Percentiles rank a stretch among this genome's conserved stretches.
Evolutionary conservation across 176 grass and related monocot species (phyloP).

Genomic region (Aegilops tauschii): DNA sequence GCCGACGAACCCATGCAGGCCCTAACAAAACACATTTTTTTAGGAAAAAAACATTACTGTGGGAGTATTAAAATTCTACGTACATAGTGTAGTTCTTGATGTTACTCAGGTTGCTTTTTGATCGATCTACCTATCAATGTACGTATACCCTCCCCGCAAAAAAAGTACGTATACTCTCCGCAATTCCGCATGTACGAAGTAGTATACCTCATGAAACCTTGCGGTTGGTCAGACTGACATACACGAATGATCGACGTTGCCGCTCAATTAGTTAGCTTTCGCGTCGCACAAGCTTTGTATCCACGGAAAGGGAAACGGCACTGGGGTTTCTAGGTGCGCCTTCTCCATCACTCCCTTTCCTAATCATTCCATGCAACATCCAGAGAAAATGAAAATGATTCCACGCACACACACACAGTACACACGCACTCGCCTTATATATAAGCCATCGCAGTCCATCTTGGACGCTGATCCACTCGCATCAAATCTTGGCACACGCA

Average conservation of each 20-base stretch:
- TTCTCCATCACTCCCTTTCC: not conserved
- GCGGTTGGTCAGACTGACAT: not conserved
- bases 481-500: not conserved
- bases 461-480: conserved; percentile 18
- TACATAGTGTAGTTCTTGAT: not conserved
- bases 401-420: not conserved
- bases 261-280: conserved; percentile 8
- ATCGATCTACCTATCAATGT: too few species aligned
- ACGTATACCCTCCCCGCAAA: too few species aligned
- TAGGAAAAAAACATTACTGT: too few species aligned
- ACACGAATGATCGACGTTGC: not conserved
- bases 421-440: conserved; percentile 17
- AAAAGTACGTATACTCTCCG: too few species aligned
- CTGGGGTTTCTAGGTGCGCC: conserved; percentile 25
- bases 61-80: not conserved
- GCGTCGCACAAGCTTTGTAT: conserved; percentile 34
- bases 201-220: not conserved
- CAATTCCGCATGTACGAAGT: not conserved
- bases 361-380: too few species aligned
- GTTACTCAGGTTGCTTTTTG: too few species aligned
- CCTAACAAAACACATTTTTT: not conserved
- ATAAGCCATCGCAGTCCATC: conserved; percentile 17
- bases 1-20: not conserved
- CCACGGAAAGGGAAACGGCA: conserved; percentile 22
- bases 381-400: too few species aligned